Conservation (phyloP, 805 yeast genomes). For the Lipomyces anomalus region DNA sequence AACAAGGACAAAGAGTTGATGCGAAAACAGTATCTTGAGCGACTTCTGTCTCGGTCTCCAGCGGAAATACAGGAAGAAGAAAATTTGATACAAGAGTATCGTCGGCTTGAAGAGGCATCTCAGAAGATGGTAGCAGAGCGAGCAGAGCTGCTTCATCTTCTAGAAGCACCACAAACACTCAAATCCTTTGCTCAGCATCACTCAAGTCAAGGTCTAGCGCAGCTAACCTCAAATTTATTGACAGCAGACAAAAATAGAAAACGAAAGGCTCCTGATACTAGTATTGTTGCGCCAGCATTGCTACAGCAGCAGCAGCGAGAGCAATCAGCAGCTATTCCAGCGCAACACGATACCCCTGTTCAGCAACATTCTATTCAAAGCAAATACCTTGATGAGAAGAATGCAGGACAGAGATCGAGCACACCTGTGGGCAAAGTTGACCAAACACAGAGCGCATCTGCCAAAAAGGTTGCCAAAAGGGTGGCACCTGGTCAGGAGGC, state of each 20-base stretch:
- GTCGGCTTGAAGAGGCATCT: slow-evolving; percentile 86
- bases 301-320: slow-evolving; percentile 1
- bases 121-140: slow-evolving; percentile 82
- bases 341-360: no score
- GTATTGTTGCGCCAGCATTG: background rate
- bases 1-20: slow-evolving; percentile 67
- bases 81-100: slow-evolving; percentile 84
- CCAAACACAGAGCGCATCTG: slow-evolving; percentile 12
- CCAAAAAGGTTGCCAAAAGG: slow-evolving; percentile 17
- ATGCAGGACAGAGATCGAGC: slow-evolving; percentile 6
- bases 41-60: slow-evolving; percentile 76
- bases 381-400: no score
- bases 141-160: slow-evolving; percentile 63
- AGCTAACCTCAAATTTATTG: slow-evolving; percentile 74
- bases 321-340: no score
- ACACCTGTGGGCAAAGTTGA: no score
- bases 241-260: slow-evolving; percentile 54
- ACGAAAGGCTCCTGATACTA: slow-evolving; percentile 22
- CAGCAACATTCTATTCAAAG: no score
- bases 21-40: slow-evolving; percentile 73
- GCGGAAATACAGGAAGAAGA: slow-evolving; percentile 98
- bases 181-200: slow-evolving; percentile 70
- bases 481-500: slow-evolving; percentile 43
- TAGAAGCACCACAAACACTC: slow-evolving; percentile 82
- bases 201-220: slow-evolving; percentile 84